A percentile compares a stretch with the other conserved stretches of the same genome.
Evolutionary conservation across 345 rosid genomes (phyloP).

Genomic region (Cardamine occulta): DNA sequence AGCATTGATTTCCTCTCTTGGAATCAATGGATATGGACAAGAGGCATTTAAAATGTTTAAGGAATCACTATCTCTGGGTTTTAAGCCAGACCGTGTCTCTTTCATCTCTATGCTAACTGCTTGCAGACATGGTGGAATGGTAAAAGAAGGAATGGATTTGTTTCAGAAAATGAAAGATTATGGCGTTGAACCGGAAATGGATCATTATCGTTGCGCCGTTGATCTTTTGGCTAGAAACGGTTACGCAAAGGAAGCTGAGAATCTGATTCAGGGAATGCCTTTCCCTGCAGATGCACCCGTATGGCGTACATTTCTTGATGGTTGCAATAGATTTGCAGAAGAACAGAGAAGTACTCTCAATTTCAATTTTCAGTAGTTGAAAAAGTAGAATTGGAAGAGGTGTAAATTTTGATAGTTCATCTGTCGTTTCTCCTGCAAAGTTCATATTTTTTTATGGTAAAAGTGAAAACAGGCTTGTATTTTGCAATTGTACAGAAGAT

Average conservation of each 20-base stretch:
- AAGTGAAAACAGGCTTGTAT: constrained; percentile 16
- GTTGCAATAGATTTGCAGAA: constrained; percentile 56
- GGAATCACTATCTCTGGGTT: constrained; percentile 58
- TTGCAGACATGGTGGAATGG: constrained; percentile 78
- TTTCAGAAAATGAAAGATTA: constrained; percentile 60
- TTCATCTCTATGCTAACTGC: constrained; percentile 68
- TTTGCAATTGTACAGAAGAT: constrained; percentile 29
- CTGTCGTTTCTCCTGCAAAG: constrained; percentile 5
- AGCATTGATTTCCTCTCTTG: constrained; percentile 69
- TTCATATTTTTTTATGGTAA: not conserved
- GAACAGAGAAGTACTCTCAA: constrained; percentile 24
- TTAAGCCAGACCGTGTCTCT: constrained; percentile 72
- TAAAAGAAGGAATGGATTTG: constrained; percentile 72
- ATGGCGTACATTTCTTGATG: constrained; percentile 80
- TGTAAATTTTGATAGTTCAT: not conserved
- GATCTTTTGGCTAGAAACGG: constrained; percentile 74
- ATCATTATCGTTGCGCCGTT: constrained; percentile 74
- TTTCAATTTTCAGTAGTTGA: constrained; percentile 14
- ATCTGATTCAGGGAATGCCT: constrained; percentile 68
- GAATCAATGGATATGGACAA: constrained; percentile 60
- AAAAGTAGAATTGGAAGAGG: not conserved
- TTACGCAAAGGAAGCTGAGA: constrained; percentile 65
- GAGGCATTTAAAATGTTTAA: constrained; percentile 68
- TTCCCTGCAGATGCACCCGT: constrained; percentile 64
- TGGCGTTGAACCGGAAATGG: constrained; percentile 68